Conservation (phyloP, 2,329 filamentous ascomycete species). For the Pestalotiopsis sp. region DNA sequence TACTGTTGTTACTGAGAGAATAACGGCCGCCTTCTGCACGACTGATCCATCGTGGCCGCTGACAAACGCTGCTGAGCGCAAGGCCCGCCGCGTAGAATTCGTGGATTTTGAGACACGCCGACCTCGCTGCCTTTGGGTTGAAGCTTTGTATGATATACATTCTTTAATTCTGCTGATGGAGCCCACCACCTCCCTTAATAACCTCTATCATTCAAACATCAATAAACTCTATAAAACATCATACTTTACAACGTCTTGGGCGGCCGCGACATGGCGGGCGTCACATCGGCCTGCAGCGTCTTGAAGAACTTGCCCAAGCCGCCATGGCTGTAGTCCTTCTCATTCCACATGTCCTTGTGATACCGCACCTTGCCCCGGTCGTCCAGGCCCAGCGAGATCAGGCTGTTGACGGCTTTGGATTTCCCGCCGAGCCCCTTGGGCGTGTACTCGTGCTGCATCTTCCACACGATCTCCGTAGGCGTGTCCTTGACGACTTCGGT, state of each 20-base stretch:
- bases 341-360: slow-evolving; percentile 54
- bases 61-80: too few relatives aligned
- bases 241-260: background rate
- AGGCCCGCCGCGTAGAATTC: too few relatives aligned
- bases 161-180: too few relatives aligned
- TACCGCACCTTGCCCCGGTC: slow-evolving; percentile 43
- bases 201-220: too few relatives aligned
- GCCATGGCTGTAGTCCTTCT: slow-evolving; percentile 49
- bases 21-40: too few relatives aligned
- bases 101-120: too few relatives aligned
- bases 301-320: slow-evolving; percentile 36
- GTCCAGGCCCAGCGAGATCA: slow-evolving; percentile 43
- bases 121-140: too few relatives aligned
- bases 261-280: slow-evolving; percentile 2
- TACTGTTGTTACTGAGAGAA: too few relatives aligned
- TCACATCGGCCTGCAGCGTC: slow-evolving; percentile 1
- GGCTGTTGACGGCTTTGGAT: slow-evolving; percentile 40
- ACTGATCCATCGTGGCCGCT: too few relatives aligned
- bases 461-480: slow-evolving; percentile 45
- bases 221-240: background rate
- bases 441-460: slow-evolving; percentile 50
- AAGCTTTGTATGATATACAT: too few relatives aligned
- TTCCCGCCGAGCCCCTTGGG: slow-evolving; percentile 37
- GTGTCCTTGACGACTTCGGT: slow-evolving; percentile 38
- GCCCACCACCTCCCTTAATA: too few relatives aligned